These are phyloP conservation scores for Starmerella ratchasimensis DNA, from an alignment of 805 yeast genomes.

Conservation along the genomic window DNA sequence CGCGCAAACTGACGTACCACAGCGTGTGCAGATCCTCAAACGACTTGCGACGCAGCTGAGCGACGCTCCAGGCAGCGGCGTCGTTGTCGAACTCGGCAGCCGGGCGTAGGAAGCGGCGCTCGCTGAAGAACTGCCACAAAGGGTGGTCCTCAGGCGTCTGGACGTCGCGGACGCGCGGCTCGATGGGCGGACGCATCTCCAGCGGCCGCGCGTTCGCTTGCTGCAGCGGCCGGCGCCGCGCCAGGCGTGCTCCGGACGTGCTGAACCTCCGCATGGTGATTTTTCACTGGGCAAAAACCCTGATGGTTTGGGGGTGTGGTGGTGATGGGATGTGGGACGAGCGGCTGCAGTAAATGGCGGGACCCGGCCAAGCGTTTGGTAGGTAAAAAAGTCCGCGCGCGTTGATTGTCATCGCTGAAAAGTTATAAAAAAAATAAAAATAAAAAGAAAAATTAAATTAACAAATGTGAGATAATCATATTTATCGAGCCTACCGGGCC, in stretches of 20 bases:
- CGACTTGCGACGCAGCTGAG: constrained; percentile 79
- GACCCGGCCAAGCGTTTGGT: too few species aligned
- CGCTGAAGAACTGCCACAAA: constrained; percentile 78
- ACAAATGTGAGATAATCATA: too few species aligned
- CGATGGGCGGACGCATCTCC: constrained; percentile 63
- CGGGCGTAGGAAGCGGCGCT: constrained; percentile 47
- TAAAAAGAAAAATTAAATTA: too few species aligned
- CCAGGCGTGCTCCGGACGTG: constrained; percentile 4
- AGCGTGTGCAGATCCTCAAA: constrained; percentile 83
- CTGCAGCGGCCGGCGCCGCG: background rate
- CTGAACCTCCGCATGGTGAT: constrained; percentile 11
- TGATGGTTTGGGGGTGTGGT: background rate
- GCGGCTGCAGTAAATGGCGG: too few species aligned
- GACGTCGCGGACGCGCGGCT: constrained; percentile 65
- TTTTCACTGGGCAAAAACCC: background rate
- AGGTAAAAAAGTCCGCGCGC: too few species aligned
- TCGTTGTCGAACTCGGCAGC: constrained; percentile 32
- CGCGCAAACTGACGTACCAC: constrained; percentile 80
- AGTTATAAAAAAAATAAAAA: too few species aligned
- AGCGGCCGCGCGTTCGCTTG: constrained; percentile 33
- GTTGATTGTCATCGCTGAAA: too few species aligned
- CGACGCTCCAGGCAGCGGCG: constrained; percentile 71
- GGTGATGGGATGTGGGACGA: too few species aligned
- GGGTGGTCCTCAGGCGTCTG: constrained; percentile 77
- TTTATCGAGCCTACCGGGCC: too few species aligned